Evolutionary conservation across 768 basidiomycete genomes (phyloP).

Genomic region (Tubosaeta brunneosetosa): DNA sequence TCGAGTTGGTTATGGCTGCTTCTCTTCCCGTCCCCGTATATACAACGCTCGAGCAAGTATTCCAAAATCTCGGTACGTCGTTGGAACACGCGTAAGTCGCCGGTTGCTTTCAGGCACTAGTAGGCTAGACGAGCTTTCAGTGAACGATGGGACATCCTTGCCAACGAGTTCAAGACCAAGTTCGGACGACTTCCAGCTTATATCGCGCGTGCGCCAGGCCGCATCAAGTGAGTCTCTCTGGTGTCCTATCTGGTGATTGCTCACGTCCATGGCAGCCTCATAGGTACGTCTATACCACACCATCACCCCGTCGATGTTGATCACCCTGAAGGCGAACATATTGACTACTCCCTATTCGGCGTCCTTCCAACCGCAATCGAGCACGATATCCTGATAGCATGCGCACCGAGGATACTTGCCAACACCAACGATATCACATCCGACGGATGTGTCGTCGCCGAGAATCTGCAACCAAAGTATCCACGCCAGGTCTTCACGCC

Average conservation of each 20-base stretch:
- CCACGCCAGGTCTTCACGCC: slow-evolving; percentile 56
- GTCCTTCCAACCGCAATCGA: slow-evolving; percentile 84
- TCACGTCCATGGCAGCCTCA: slow-evolving; percentile 23
- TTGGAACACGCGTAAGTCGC: slow-evolving; percentile 44
- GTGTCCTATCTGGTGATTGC: background rate
- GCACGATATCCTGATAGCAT: slow-evolving; percentile 78
- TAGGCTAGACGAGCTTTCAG: slow-evolving; percentile 17
- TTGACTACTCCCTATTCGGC: slow-evolving; percentile 81
- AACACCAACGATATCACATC: slow-evolving; percentile 26
- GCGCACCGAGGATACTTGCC: slow-evolving; percentile 39
- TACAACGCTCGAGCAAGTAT: slow-evolving; percentile 52
- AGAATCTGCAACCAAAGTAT: slow-evolving; percentile 62
- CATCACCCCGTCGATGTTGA: background rate
- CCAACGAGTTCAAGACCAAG: slow-evolving; percentile 53
- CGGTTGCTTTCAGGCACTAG: too few relatives aligned
- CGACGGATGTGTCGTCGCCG: slow-evolving; percentile 51
- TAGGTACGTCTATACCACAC: slow-evolving; percentile 22
- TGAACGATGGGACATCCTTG: slow-evolving; percentile 57
- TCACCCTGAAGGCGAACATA: slow-evolving; percentile 64
- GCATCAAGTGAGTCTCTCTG: slow-evolving; percentile 57
- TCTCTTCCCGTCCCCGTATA: slow-evolving; percentile 58
- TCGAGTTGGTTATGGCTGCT: slow-evolving; percentile 41
- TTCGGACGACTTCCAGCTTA: slow-evolving; percentile 66
- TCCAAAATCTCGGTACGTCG: slow-evolving; percentile 48
- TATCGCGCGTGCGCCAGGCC: slow-evolving; percentile 74